Base-by-base conservation (phyloP, 345 rosid species). In the Abelmoschus esculentus region DNA sequence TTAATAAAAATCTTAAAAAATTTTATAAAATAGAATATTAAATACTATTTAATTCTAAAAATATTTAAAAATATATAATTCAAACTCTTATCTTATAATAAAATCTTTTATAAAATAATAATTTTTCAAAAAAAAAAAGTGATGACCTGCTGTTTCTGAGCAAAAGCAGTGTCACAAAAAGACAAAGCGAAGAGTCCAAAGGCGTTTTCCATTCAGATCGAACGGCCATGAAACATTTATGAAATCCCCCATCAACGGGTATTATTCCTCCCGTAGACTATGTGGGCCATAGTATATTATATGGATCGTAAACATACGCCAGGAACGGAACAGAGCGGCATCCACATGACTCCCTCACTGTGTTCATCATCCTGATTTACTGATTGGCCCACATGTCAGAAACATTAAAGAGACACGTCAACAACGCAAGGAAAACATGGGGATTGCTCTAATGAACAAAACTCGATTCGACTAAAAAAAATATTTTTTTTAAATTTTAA, bases 181-280 rank as follows among this genome's bases (percentile, higher is more conserved):
- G 57, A 17, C 57, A n/a, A 53, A 17, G 6, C 4, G 11, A 54
- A 54, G 28, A 26, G 73, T 18, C 67, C 61, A 71, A 70, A 14
- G 34, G 26, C 58, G 6, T 36, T 66, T 42, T 58, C 2, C 19
- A 8, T 54, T 44, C 26, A 15, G 46, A 72, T 74, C 77, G 59
- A 55, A 74, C 71, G 75, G 80, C 29, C 60, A 13, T 0, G 0
- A n/a, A 17, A 28, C 14, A 12, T 47, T 26, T 26, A 8, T 12
- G 1, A 10, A 38, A 1, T 19, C 34, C 67, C 9, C 1, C 13
- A 63, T 63, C 7, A 19, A 47, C 57, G 70, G 70, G 3, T 3
- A 11, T 2, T 19, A 19, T n/a, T 63, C 5, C 10, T 42, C 29
- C 29, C 50, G 13, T 10, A 19, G 6, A 7, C 22, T n/a, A 17